These are phyloP conservation scores for Cubamyces lactineus DNA, from an alignment of 768 basidiomycete genomes.

Conservation along the genomic window DNA sequence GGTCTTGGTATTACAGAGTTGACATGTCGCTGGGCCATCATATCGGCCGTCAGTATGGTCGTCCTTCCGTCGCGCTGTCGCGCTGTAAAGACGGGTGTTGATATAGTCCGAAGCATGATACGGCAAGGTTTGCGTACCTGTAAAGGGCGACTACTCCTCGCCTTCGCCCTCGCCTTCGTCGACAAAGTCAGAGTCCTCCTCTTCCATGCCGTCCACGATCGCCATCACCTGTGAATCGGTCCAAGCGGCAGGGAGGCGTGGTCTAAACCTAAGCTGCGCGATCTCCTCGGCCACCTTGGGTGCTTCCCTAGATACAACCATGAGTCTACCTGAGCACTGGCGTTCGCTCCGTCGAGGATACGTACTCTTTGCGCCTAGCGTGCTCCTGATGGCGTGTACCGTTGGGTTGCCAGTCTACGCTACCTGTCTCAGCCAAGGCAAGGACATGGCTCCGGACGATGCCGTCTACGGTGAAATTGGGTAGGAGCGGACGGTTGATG, in stretches of 20 bases:
- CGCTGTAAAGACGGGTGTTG: too few relatives aligned
- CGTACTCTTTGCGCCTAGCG: conserved; percentile 57
- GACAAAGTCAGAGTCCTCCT: too few relatives aligned
- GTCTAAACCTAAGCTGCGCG: background rate
- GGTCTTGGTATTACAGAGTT: too few relatives aligned
- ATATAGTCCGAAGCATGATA: too few relatives aligned
- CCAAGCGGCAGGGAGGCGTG: background rate
- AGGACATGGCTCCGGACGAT: conserved; percentile 61
- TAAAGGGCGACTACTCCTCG: too few relatives aligned
- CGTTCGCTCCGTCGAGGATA: background rate
- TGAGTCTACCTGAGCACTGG: background rate
- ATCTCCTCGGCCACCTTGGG: background rate
- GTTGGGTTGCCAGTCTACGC: conserved; percentile 53
- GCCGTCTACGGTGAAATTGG: conserved; percentile 66
- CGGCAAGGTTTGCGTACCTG: too few relatives aligned
- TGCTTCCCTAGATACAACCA: background rate
- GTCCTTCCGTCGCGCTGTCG: too few relatives aligned
- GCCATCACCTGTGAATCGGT: background rate
- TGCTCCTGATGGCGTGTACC: conserved; percentile 56
- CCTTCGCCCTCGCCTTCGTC: background rate
- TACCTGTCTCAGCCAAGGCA: conserved; percentile 48
- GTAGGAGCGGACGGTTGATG: conserved; percentile 47
- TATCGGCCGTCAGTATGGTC: too few relatives aligned
- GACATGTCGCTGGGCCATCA: too few relatives aligned
- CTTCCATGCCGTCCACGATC: background rate